Conservation (phyloP, 768 basidiomycete species). For the Lactarius trivialis region DNA sequence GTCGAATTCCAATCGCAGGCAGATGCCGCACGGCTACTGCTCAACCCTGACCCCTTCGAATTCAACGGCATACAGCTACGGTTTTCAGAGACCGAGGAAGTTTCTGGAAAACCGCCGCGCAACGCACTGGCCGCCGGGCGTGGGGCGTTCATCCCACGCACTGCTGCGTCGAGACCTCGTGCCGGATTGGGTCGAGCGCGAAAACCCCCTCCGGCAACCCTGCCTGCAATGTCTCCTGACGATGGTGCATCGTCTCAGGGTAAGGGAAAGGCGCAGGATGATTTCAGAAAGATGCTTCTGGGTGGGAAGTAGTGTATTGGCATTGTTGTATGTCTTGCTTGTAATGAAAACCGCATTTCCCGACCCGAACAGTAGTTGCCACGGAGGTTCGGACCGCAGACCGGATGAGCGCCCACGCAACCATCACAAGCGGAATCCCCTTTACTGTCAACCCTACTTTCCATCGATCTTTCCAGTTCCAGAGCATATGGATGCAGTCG, state of each 20-base stretch:
- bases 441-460: neutral
- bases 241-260: constrained; percentile 19
- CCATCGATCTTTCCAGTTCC: neutral
- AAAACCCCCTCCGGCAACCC: constrained; percentile 29
- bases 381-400: neutral
- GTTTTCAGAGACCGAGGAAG: constrained; percentile 48
- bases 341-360: neutral
- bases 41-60: constrained; percentile 63
- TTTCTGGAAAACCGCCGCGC: constrained; percentile 28
- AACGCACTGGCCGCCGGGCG: constrained; percentile 34
- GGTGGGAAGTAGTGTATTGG: constrained; percentile 26
- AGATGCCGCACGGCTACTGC: constrained; percentile 74
- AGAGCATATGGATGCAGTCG: constrained; percentile 29
- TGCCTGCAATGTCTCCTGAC: constrained; percentile 22
- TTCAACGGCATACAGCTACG: constrained; percentile 58
- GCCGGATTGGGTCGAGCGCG: constrained; percentile 62
- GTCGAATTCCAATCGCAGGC: constrained; percentile 61
- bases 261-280: constrained; percentile 62
- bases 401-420: neutral
- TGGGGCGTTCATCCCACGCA: constrained; percentile 62
- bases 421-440: neutral
- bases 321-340: neutral
- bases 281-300: constrained; percentile 75
- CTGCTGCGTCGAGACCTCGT: constrained; percentile 57
- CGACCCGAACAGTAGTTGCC: neutral